Conservation (phyloP, 2,329 filamentous ascomycete genomes). For the Ramularia collo-cygni region DNA sequence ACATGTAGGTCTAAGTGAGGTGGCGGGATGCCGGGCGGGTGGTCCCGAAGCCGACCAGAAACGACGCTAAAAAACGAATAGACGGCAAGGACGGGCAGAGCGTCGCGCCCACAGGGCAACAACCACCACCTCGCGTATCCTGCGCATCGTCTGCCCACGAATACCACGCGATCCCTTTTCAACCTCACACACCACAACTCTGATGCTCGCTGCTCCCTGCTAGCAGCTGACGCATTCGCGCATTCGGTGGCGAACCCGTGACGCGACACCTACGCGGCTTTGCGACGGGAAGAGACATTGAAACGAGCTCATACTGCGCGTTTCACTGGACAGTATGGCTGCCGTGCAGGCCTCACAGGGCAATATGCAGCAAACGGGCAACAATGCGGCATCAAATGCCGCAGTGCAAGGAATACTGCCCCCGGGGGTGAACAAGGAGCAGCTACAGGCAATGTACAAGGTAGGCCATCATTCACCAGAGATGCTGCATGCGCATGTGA, state of each 20-base stretch:
- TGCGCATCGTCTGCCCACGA: slow-evolving; percentile 1
- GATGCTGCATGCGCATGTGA: background rate
- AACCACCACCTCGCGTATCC: background rate
- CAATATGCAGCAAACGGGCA: slow-evolving; percentile 18
- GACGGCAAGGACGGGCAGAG: no score
- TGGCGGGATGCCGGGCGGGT: no score
- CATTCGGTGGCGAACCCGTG: slow-evolving; percentile 8
- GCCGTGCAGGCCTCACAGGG: slow-evolving; percentile 24
- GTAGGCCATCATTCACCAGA: slow-evolving; percentile 40
- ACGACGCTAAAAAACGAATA: no score
- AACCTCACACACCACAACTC: background rate
- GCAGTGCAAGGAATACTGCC: slow-evolving; percentile 21
- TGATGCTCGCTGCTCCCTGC: slow-evolving; percentile 8
- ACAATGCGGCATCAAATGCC: slow-evolving; percentile 9
- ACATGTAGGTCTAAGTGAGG: no score
- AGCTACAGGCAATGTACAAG: slow-evolving; percentile 66
- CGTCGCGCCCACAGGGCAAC: no score
- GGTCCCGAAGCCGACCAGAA: no score
- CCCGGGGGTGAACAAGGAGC: slow-evolving; percentile 62
- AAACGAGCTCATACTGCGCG: slow-evolving; percentile 7
- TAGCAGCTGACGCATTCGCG: slow-evolving; percentile 4
- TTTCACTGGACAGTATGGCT: slow-evolving; percentile 19
- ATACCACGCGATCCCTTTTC: background rate
- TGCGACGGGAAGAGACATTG: slow-evolving; percentile 10
- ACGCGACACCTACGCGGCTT: slow-evolving; percentile 14